Base-by-base conservation (phyloP, 163 green algal genomes). In the Scenedesmus sp. region DNA sequence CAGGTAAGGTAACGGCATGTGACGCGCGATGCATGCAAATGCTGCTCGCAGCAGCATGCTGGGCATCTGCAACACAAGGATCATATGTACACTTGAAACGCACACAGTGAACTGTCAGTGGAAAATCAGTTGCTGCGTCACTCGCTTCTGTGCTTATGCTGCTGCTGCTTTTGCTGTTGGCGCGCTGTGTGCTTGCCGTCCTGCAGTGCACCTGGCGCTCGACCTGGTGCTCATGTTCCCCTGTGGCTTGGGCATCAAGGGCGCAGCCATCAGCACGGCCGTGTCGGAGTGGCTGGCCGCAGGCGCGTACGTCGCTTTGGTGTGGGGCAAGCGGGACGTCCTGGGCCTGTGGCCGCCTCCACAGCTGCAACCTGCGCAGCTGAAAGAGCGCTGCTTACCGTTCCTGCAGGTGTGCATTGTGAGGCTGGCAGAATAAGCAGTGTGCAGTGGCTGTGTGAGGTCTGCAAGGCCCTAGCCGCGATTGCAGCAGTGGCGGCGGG, bases 191-290 rank as follows among this genome's bases (percentile, higher is more conserved):
- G 65, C 30, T 76, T 16, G 6, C 30, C 2, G 6, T 76, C 6
- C 65, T 76, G 65, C 76, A 15, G 61, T 97, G 44, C 95, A 98
- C 90, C 89, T 97, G 40, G 86, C 9, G 0, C 83, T 97, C 24
- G 95, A 96, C 92, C 88, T 86, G 0, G 12, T 94, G 26, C 89
- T 98, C 37, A 97, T 98, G 59, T 95, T 96, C 72, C 88, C 53
- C 15, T 30, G 94, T 13, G 89, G 91, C 7, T 90, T 94, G 93
- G 96, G 96, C 49, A 92, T 98, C 43, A 85, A 73, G 35, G 96
- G 96, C 3, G 96, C 96, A 5, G 96, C 94, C 12, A 86, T 93
- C 4, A 94, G 95, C 37, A 97, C 95, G 22, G 91, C 92, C 10
- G 82, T 91, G 0, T 93, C 94, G 9, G 96, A 98, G 89, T 96